These are phyloP conservation scores for Erigeron canadensis DNA, from an alignment of 129 eudicot species.

Conservation along the genomic window DNA sequence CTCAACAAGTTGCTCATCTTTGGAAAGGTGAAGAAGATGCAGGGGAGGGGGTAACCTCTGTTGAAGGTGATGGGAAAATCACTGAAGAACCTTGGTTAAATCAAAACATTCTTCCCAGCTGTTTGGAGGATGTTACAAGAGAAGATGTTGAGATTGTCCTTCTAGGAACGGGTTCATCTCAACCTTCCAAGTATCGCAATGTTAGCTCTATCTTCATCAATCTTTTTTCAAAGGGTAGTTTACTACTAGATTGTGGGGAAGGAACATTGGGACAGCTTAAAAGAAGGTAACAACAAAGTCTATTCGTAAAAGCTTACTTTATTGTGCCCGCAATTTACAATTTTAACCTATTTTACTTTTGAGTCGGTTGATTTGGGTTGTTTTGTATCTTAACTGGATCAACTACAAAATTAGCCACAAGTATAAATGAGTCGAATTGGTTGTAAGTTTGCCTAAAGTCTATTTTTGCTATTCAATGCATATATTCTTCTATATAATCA, in stretches of 20 bases:
- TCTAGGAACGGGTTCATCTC: slow-evolving; percentile 94
- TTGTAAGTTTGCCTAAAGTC: not conserved
- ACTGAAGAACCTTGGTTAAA: slow-evolving; percentile 77
- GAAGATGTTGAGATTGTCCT: slow-evolving; percentile 93
- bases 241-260: slow-evolving; percentile 90
- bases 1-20: slow-evolving; percentile 52
- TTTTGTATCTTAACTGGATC: not conserved
- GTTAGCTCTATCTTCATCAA: slow-evolving; percentile 83
- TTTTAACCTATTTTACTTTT: not conserved
- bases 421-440: not conserved
- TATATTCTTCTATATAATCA: not conserved
- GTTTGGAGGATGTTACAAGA: slow-evolving; percentile 70
- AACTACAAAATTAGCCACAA: not conserved
- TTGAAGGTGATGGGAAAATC: slow-evolving; percentile 23
- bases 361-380: not conserved
- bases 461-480: not conserved
- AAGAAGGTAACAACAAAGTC: slow-evolving; percentile 53
- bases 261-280: slow-evolving; percentile 91
- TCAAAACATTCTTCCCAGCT: slow-evolving; percentile 48
- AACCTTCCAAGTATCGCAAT: slow-evolving; percentile 91
- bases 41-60: slow-evolving; percentile 8
- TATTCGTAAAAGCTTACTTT: not conserved
- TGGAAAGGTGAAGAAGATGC: slow-evolving; percentile 37
- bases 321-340: not conserved
- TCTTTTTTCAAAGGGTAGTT: slow-evolving; percentile 81